Percentiles rank a stretch among this genome's conserved stretches.
Evolutionary conservation across 371 early-diverging fungal species (phyloP).

Genomic region (Ordospora pajunii): DNA sequence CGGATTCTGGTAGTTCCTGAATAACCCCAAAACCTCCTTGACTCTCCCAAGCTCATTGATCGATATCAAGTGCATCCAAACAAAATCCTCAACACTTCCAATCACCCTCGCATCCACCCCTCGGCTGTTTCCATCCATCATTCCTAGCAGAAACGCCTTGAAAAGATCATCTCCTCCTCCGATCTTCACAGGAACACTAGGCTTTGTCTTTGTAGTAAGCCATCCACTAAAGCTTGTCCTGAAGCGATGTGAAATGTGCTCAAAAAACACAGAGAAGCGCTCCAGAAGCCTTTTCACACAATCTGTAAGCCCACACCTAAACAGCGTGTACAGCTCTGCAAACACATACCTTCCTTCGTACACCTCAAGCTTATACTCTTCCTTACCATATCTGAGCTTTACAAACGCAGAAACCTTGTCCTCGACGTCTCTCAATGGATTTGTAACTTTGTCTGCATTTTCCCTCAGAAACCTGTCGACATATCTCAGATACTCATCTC

Average conservation of each 20-base stretch:
- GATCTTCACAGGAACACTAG: neutral
- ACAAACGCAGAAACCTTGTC: conserved; percentile 40
- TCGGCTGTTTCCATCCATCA: conserved; percentile 17
- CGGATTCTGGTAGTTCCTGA: conserved; percentile 26
- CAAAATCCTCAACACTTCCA: conserved; percentile 47
- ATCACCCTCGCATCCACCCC: conserved; percentile 26
- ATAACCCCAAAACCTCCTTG: conserved; percentile 9
- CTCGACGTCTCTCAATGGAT: neutral
- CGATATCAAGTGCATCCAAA: conserved; percentile 37
- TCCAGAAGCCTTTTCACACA: conserved; percentile 20
- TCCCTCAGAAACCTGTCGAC: conserved; percentile 42
- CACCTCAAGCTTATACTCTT: conserved; percentile 45
- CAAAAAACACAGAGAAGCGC: conserved; percentile 34
- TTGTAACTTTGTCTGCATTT: conserved; percentile 7
- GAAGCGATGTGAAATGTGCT: conserved; percentile 25
- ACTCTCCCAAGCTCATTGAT: neutral
- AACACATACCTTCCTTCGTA: conserved; percentile 54
- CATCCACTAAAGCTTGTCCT: conserved; percentile 14
- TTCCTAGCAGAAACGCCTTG: conserved; percentile 34
- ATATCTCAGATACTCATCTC: conserved; percentile 37
- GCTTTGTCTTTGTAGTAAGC: conserved; percentile 1
- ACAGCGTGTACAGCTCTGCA: conserved; percentile 50
- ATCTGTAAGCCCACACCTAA: conserved; percentile 42
- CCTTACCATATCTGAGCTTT: conserved; percentile 40
- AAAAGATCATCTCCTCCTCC: conserved; percentile 40